phyloP scores from a whole-genome alignment of 441 rosid species.

The Gossypium gossypioides region DNA sequence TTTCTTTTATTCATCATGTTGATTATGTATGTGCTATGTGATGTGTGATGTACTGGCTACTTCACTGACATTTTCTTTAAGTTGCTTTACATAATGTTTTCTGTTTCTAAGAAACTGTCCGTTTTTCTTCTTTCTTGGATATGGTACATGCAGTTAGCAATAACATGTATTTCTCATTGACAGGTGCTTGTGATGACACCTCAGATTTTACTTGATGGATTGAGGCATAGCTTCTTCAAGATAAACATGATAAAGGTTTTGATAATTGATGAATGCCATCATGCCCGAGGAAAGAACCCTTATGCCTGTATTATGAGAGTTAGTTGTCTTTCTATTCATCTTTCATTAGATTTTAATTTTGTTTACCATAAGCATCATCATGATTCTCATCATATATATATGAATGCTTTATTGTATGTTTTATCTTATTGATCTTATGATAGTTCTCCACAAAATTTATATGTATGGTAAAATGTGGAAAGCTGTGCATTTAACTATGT shows the following conservation, averaged over 20 bases:
- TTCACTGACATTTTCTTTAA: too few relatives aligned
- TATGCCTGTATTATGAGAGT: conserved; percentile 82
- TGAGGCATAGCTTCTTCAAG: conserved; percentile 58
- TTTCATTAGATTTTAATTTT: background rate
- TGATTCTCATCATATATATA: background rate
- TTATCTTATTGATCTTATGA: background rate
- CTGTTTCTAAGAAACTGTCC: too few relatives aligned
- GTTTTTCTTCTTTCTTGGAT: background rate
- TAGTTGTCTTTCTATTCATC: conserved; percentile 22
- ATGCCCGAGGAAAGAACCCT: conserved; percentile 55
- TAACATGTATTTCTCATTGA: conserved; percentile 6
- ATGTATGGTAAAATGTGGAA: background rate
- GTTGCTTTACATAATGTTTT: too few relatives aligned
- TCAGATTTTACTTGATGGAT: conserved; percentile 59
- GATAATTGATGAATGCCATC: conserved; percentile 92
- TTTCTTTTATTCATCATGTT: too few relatives aligned
- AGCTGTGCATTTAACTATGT: background rate
- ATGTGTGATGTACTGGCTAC: too few relatives aligned
- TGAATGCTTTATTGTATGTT: background rate
- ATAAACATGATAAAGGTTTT: conserved; percentile 60
- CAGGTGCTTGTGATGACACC: conserved; percentile 98
- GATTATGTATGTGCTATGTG: too few relatives aligned
- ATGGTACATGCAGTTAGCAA: background rate
- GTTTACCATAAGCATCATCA: background rate
- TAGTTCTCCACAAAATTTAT: background rate